These are phyloP conservation scores for Termitomyces sp. DNA, from an alignment of 768 basidiomycete species.

Conservation along the genomic window DNA sequence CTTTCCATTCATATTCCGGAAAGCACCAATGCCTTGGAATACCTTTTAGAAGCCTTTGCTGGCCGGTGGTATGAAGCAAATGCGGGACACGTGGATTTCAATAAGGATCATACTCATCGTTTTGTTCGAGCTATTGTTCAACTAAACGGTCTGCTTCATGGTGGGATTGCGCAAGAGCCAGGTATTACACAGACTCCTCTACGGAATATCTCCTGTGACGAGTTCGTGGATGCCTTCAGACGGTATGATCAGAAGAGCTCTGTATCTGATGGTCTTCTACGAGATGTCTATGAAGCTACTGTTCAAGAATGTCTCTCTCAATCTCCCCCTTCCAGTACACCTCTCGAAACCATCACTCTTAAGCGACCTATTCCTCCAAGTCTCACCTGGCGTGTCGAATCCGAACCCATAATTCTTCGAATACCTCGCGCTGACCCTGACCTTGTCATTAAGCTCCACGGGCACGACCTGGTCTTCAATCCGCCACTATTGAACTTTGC, in stretches of 20 bases:
- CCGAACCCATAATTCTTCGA: constrained; percentile 81
- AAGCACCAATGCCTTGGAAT: constrained; percentile 45
- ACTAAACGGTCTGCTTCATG: constrained; percentile 85
- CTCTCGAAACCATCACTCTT: constrained; percentile 58
- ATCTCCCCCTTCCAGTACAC: constrained; percentile 43
- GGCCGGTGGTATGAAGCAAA: constrained; percentile 91
- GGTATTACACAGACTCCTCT: constrained; percentile 48
- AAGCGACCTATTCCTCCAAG: constrained; percentile 72
- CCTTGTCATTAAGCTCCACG: constrained; percentile 77
- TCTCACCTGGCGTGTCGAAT: constrained; percentile 84
- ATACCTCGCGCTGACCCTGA: constrained; percentile 83
- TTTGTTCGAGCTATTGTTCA: constrained; percentile 81
- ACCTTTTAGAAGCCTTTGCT: constrained; percentile 80
- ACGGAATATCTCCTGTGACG: constrained; percentile 62
- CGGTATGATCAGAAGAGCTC: constrained; percentile 65
- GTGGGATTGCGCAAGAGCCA: constrained; percentile 57
- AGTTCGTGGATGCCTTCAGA: constrained; percentile 83
- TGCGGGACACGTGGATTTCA: constrained; percentile 67
- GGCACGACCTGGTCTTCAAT: constrained; percentile 86
- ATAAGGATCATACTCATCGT: constrained; percentile 72
- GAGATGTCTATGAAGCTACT: constrained; percentile 76
- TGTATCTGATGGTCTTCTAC: constrained; percentile 71
- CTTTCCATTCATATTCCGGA: constrained; percentile 64
- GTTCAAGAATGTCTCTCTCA: constrained; percentile 67
- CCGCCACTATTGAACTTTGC: constrained; percentile 79